Percentiles rank a stretch among this genome's conserved stretches.
phyloP scores from a whole-genome alignment of 495 filamentous ascomycete genomes.

The Penicillium mononematosum region DNA sequence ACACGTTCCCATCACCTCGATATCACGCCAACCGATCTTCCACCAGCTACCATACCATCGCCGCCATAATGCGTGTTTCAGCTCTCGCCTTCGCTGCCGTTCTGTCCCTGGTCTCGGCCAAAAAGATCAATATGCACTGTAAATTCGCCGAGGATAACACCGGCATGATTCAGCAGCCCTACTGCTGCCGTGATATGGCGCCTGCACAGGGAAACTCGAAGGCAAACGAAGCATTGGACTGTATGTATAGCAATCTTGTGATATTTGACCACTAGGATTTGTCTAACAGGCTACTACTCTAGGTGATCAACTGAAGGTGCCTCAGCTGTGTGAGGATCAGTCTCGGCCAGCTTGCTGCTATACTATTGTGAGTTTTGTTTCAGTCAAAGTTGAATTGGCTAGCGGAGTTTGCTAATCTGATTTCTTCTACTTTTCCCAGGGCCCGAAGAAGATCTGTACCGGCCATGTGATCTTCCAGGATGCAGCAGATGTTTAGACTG shows the following conservation, averaged over 20 bases:
- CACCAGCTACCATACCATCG: neutral
- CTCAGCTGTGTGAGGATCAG: slow-evolving; percentile 32
- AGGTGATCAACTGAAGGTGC: slow-evolving; percentile 17
- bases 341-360: slow-evolving; percentile 33
- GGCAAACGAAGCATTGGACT: slow-evolving; percentile 31
- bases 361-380: slow-evolving; percentile 14
- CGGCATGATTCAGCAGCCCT: slow-evolving; percentile 37
- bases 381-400: neutral
- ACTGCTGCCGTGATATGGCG: slow-evolving; percentile 37
- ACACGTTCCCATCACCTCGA: neutral
- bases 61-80: slow-evolving; percentile 35
- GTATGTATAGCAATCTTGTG: slow-evolving; percentile 21
- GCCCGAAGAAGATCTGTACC: slow-evolving; percentile 33
- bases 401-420: slow-evolving; percentile 2
- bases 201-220: slow-evolving; percentile 25
- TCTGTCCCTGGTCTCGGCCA: slow-evolving; percentile 24
- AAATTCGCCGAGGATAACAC: slow-evolving; percentile 36
- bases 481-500: slow-evolving; percentile 19
- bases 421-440: slow-evolving; percentile 17
- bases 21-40: neutral
- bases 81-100: slow-evolving; percentile 26
- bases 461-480: slow-evolving; percentile 28
- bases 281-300: neutral
- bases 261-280: neutral
- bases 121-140: slow-evolving; percentile 35